These are phyloP conservation scores for Parathielavia appendiculata DNA, from an alignment of 495 filamentous ascomycete genomes.

Conservation along the genomic window DNA sequence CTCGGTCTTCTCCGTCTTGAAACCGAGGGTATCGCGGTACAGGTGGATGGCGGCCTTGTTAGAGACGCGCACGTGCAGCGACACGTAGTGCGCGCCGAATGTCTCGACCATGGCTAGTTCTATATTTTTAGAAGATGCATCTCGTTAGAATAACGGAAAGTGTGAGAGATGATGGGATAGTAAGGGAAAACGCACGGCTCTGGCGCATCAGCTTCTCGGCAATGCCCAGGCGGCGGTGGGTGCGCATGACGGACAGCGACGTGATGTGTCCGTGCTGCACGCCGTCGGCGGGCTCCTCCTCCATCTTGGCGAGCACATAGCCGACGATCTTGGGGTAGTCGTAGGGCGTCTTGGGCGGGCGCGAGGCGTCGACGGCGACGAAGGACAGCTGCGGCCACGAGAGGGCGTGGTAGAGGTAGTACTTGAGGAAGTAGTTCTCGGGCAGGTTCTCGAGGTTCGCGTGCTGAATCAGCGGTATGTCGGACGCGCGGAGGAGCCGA, in stretches of 20 bases:
- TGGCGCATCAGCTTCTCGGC: constrained; percentile 97
- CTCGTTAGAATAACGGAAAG: not conserved
- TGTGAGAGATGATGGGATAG: not conserved
- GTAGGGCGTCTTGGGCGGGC: constrained; percentile 70
- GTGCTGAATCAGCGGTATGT: constrained; percentile 93
- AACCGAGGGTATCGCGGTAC: constrained; percentile 89
- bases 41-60: constrained; percentile 86
- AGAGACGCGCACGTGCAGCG: constrained; percentile 87
- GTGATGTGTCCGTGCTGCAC: constrained; percentile 96
- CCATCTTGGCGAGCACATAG: constrained; percentile 99
- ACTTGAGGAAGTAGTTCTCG: constrained; percentile 99
- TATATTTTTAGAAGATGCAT: constrained; percentile 29
- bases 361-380: constrained; percentile 85
- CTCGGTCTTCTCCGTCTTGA: constrained; percentile 86
- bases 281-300: constrained; percentile 90
- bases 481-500: constrained; percentile 63
- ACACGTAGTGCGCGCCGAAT: constrained; percentile 85
- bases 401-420: constrained; percentile 98
- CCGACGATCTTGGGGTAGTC: constrained; percentile 97
- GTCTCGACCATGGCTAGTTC: constrained; percentile 96
- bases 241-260: constrained; percentile 90
- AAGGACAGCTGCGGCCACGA: constrained; percentile 96
- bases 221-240: constrained; percentile 82
- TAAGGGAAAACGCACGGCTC: constrained; percentile 62
- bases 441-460: constrained; percentile 98